Conservation (phyloP, 2,329 filamentous ascomycete species). For the Calonectria crousiana region DNA sequence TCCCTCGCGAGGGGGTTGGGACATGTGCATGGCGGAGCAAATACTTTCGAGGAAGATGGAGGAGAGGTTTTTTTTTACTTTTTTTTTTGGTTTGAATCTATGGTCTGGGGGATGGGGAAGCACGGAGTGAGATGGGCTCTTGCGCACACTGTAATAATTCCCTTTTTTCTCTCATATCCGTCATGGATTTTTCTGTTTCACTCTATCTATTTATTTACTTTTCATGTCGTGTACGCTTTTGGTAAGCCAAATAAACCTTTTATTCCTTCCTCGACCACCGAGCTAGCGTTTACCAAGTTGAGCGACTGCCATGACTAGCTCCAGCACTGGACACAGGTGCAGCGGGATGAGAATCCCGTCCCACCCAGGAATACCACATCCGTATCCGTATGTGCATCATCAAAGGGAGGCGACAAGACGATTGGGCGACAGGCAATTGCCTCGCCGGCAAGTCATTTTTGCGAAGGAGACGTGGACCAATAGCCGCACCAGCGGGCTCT, state of each 20-base stretch:
- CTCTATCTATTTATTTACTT: conserved; percentile 30
- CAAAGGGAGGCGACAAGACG: not conserved
- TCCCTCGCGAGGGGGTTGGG: conserved; percentile 21
- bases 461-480: conserved; percentile 17
- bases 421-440: not conserved
- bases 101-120: conserved; percentile 36
- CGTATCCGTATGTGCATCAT: conserved; percentile 2
- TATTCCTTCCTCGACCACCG: conserved; percentile 14
- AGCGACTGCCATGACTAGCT: not conserved
- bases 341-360: not conserved
- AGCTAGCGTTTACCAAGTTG: not conserved
- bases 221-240: conserved; percentile 43
- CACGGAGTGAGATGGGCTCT: conserved; percentile 47
- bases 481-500: conserved; percentile 16
- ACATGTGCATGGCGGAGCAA: conserved; percentile 34
- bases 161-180: conserved; percentile 50
- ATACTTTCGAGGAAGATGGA: conserved; percentile 27
- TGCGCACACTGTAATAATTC: conserved; percentile 63
- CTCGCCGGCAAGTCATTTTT: conserved; percentile 5
- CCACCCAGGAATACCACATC: not conserved
- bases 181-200: conserved; percentile 39
- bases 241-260: conserved; percentile 39
- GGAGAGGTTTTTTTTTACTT: conserved; percentile 41
- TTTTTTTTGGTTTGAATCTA: conserved; percentile 43
- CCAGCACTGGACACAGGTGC: not conserved